phyloP scores from a whole-genome alignment of 2,329 filamentous ascomycete species.

The Paecilomyces formosus region DNA sequence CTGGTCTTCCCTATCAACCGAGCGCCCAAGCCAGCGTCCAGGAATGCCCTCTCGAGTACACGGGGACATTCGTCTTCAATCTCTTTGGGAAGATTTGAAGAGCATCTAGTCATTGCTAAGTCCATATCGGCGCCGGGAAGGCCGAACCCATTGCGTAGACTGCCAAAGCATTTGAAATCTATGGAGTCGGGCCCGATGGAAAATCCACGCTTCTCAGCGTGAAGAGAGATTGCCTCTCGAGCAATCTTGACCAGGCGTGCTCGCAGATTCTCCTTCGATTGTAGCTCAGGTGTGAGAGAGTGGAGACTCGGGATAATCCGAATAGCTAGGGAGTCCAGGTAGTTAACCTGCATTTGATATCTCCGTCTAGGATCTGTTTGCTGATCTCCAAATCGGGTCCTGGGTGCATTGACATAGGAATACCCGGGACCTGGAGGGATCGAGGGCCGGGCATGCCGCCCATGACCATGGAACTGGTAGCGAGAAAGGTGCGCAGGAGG shows the following conservation, averaged over 20 bases:
- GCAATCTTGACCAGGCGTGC: conserved; percentile 57
- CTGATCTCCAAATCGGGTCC: conserved; percentile 6
- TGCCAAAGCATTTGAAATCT: conserved; percentile 72
- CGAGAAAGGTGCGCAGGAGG: neutral
- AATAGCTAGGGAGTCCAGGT: conserved; percentile 35
- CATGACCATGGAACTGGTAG: neutral
- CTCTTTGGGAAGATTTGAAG: conserved; percentile 39
- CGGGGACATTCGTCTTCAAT: conserved; percentile 60
- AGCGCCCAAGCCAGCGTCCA: conserved; percentile 66
- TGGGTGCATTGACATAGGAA: conserved; percentile 3
- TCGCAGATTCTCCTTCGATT: conserved; percentile 66
- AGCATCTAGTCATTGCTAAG: conserved; percentile 36
- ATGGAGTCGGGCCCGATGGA: conserved; percentile 50
- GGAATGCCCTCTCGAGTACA: conserved; percentile 65
- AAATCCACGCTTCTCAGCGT: conserved; percentile 39
- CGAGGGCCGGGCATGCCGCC: neutral
- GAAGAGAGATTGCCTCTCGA: conserved; percentile 48
- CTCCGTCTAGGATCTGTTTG: conserved; percentile 6
- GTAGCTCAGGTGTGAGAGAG: conserved; percentile 57
- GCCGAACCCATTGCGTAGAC: conserved; percentile 76
- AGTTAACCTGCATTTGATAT: conserved; percentile 11
- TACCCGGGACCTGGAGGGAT: conserved; percentile 1
- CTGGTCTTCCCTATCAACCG: conserved; percentile 70
- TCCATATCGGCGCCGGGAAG: conserved; percentile 89
- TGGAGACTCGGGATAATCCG: conserved; percentile 51